Evolutionary conservation across 2,329 filamentous ascomycete species (phyloP).

Genomic region (Pezicula neosporulosa): DNA sequence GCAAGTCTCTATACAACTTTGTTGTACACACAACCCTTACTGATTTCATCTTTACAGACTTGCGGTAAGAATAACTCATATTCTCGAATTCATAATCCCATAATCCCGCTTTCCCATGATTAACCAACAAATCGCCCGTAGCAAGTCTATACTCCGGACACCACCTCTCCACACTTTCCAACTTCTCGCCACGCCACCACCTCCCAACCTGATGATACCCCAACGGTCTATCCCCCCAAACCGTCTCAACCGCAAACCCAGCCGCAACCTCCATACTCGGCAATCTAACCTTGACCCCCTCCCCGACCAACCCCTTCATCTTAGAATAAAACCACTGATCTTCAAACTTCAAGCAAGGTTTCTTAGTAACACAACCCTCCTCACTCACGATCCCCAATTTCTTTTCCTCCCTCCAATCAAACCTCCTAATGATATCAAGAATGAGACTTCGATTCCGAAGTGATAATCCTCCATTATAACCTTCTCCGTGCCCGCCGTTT

Average conservation of each 20-base stretch:
- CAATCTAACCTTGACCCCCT: neutral
- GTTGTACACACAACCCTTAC: no score
- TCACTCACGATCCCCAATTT: neutral
- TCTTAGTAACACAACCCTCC: neutral
- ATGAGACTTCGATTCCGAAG: constrained; percentile 27
- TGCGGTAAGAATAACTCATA: no score
- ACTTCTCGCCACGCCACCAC: neutral
- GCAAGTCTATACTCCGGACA: neutral
- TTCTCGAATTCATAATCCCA: no score
- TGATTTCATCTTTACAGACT: no score
- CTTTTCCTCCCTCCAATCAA: neutral
- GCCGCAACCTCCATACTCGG: constrained; percentile 3
- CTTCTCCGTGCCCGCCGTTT: constrained; percentile 5
- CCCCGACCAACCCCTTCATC: constrained; percentile 13
- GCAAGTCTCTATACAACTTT: no score
- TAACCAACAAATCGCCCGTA: neutral
- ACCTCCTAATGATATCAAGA: constrained; percentile 16
- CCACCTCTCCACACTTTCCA: neutral
- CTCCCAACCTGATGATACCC: constrained; percentile 4
- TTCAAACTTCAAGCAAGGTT: constrained; percentile 15
- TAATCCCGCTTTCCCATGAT: no score
- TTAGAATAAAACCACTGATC: constrained; percentile 17
- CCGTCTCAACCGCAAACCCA: constrained; percentile 5
- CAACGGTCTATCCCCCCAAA: neutral
- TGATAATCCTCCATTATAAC: constrained; percentile 29